Conservation (phyloP, 2,329 filamentous ascomycete genomes). For the Xylaria sp. region DNA sequence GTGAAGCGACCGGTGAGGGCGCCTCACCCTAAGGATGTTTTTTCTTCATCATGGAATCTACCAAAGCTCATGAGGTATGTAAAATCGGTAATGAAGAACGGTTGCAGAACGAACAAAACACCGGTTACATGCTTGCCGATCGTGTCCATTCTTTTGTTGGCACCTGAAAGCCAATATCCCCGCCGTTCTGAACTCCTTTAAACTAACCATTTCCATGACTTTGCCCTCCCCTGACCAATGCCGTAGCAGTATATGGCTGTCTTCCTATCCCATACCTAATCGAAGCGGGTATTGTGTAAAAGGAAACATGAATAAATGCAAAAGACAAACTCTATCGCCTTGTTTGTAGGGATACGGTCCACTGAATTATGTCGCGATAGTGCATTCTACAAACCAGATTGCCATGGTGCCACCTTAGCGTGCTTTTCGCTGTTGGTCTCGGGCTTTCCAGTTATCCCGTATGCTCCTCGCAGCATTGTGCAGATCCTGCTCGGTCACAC, state of each 20-base stretch:
- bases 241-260: neutral
- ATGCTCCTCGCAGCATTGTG: conserved; percentile 72
- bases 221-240: neutral
- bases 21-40: too few species aligned
- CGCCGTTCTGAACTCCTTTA: conserved; percentile 20
- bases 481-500: conserved; percentile 82
- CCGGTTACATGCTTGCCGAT: neutral
- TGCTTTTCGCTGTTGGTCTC: conserved; percentile 44
- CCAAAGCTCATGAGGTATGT: too few species aligned
- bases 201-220: neutral
- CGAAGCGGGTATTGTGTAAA: conserved; percentile 4
- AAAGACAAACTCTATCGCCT: neutral
- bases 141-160: conserved; percentile 1
- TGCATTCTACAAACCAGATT: neutral
- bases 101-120: neutral
- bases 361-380: neutral
- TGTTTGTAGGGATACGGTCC: neutral
- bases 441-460: conserved; percentile 78
- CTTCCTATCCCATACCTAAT: neutral
- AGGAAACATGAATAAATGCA: neutral
- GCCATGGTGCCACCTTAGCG: neutral
- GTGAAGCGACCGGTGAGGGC: too few species aligned
- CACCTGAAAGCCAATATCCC: conserved; percentile 1
- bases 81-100: too few species aligned
- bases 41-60: too few species aligned